phyloP scores from a whole-genome alignment of 176 grass and related monocot species.

The Oryza australiensis region DNA sequence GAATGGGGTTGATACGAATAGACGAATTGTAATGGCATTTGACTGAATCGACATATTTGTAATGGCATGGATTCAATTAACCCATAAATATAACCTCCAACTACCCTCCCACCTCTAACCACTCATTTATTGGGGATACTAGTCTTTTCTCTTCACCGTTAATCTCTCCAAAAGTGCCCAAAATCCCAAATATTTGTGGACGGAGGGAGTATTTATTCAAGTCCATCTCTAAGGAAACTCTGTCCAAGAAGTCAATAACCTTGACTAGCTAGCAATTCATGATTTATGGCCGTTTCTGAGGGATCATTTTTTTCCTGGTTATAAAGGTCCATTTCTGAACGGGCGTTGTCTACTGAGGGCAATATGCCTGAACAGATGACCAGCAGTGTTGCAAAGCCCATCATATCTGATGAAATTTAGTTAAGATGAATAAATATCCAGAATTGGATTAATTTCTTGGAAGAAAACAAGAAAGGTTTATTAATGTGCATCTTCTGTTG shows the following conservation, averaged over 20 bases:
- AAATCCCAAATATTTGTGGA: no score
- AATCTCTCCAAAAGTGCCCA: no score
- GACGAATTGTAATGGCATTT: no score
- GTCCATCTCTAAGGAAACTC: neutral
- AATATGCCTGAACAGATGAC: neutral
- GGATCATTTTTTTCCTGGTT: neutral
- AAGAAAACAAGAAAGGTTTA: neutral
- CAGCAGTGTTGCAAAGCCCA: neutral
- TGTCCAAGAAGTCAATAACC: neutral
- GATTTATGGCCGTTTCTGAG: neutral
- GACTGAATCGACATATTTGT: no score
- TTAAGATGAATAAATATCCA: slow-evolving; percentile 3
- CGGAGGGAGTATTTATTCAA: neutral
- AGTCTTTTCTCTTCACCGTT: no score
- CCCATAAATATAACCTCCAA: no score
- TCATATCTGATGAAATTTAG: slow-evolving; percentile 11
- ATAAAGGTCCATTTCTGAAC: neutral
- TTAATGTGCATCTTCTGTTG: neutral
- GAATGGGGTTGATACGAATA: no score
- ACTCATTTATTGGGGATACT: no score
- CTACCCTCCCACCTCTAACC: no score
- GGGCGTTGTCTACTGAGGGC: neutral
- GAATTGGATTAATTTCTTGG: neutral
- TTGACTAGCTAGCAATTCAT: neutral
- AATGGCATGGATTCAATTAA: no score